A percentile compares a stretch with the other conserved stretches of the same genome.
Evolutionary conservation across 1,139 yeast genomes (phyloP).

Genomic region (Taiozyma sp.): DNA sequence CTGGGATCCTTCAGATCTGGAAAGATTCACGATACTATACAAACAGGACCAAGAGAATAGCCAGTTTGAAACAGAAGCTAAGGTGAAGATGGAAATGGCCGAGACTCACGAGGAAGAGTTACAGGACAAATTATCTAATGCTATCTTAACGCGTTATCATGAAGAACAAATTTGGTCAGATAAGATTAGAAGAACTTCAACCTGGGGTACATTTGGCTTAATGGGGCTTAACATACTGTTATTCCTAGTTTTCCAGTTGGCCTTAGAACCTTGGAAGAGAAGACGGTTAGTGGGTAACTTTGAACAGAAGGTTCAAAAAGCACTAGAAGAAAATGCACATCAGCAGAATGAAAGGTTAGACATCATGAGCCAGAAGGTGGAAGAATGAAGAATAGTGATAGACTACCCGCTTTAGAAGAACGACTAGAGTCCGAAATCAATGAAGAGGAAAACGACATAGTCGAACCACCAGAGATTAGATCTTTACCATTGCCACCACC

Average conservation of each 20-base stretch:
- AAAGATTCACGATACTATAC: conserved; percentile 75
- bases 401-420: conserved; percentile 16
- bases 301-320: conserved; percentile 67
- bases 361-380: conserved; percentile 21
- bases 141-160: conserved; percentile 83
- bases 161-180: conserved; percentile 99
- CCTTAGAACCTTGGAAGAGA: conserved; percentile 95
- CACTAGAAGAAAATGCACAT: conserved; percentile 35
- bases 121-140: conserved; percentile 63
- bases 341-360: conserved; percentile 25
- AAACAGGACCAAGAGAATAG: conserved; percentile 78
- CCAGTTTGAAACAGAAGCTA: conserved; percentile 49
- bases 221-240: conserved; percentile 83
- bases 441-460: conserved; percentile 7
- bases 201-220: conserved; percentile 93
- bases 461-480: conserved; percentile 14
- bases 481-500: conserved; percentile 11
- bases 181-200: conserved; percentile 86
- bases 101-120: conserved; percentile 67
- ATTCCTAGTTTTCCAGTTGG: conserved; percentile 74
- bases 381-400: conserved; percentile 16
- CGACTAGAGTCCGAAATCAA: conserved; percentile 16
- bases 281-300: conserved; percentile 73
- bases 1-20: conserved; percentile 78
- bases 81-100: conserved; percentile 42